phyloP scores from a whole-genome alignment of 805 yeast species.

The Barnettozyma botsteinii region DNA sequence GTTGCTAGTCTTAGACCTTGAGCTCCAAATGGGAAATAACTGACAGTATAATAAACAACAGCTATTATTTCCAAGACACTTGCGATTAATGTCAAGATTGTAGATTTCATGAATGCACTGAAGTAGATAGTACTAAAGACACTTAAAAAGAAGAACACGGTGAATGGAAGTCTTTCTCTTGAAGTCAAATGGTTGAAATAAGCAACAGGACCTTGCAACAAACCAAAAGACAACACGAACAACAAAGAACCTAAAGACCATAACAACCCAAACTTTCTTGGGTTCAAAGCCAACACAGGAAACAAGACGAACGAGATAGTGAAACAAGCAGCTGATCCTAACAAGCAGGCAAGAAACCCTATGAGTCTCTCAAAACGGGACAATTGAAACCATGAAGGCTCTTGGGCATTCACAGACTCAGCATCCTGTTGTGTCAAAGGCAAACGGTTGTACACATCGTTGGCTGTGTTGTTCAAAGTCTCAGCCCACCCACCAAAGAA shows the following conservation, averaged over 20 bases:
- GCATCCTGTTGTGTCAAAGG: conserved; percentile 57
- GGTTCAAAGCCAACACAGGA: conserved; percentile 85
- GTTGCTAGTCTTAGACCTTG: conserved; percentile 59
- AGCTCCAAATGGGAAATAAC: conserved; percentile 95
- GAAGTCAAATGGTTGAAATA: conserved; percentile 72
- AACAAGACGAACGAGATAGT: conserved; percentile 73
- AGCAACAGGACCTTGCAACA: conserved; percentile 86
- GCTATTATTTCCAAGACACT: conserved; percentile 77
- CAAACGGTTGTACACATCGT: conserved; percentile 55
- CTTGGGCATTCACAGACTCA: conserved; percentile 37
- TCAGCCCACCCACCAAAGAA: conserved; percentile 35
- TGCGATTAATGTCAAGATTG: conserved; percentile 69
- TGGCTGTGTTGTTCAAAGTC: conserved; percentile 35
- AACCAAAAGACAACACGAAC: conserved; percentile 84
- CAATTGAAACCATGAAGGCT: conserved; percentile 71
- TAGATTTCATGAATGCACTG: conserved; percentile 60
- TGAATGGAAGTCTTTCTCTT: conserved; percentile 71
- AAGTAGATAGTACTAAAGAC: conserved; percentile 74
- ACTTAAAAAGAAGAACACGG: conserved; percentile 73
- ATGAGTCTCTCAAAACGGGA: conserved; percentile 76
- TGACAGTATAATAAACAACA: conserved; percentile 81
- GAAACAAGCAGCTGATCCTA: conserved; percentile 77
- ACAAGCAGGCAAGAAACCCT: conserved; percentile 70
- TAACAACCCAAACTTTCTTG: conserved; percentile 80
- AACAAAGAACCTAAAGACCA: conserved; percentile 92